These are phyloP conservation scores for Mariannaea elegans DNA, from an alignment of 2,329 filamentous ascomycete species.

Conservation along the genomic window DNA sequence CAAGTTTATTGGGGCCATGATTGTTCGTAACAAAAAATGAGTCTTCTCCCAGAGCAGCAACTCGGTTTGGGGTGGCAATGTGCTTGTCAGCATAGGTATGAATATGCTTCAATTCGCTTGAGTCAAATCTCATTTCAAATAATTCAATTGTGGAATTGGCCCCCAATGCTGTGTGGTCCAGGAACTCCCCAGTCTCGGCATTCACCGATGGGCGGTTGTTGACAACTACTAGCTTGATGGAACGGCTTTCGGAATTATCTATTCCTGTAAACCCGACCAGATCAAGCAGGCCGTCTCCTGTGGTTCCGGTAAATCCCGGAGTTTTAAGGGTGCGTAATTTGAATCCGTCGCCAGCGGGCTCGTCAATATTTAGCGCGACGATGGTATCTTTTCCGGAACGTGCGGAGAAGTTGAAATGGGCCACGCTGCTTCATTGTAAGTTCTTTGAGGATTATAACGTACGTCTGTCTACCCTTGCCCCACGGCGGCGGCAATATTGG, in stretches of 20 bases:
- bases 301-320: conserved; percentile 40
- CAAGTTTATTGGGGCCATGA: conserved; percentile 29
- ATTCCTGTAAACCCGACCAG: conserved; percentile 43
- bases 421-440: conserved; percentile 21
- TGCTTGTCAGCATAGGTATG: conserved; percentile 23
- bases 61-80: conserved; percentile 34
- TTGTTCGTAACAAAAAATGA: conserved; percentile 33
- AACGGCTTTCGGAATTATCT: conserved; percentile 31
- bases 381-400: conserved; percentile 44
- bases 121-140: conserved; percentile 16
- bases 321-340: conserved; percentile 37
- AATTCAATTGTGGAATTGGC: conserved; percentile 31
- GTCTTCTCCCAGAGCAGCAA: conserved; percentile 18
- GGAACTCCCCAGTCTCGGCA: neutral
- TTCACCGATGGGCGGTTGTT: conserved; percentile 31
- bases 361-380: conserved; percentile 45
- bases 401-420: conserved; percentile 37
- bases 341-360: conserved; percentile 30
- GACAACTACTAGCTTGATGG: conserved; percentile 26
- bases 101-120: conserved; percentile 27
- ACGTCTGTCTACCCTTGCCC: no score
- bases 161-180: conserved; percentile 23
- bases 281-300: conserved; percentile 43
- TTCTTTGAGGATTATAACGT: neutral
- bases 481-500: no score